These are phyloP conservation scores for Oropetium thomaeum DNA, from an alignment of 176 grass and related monocot species.

Conservation along the genomic window DNA sequence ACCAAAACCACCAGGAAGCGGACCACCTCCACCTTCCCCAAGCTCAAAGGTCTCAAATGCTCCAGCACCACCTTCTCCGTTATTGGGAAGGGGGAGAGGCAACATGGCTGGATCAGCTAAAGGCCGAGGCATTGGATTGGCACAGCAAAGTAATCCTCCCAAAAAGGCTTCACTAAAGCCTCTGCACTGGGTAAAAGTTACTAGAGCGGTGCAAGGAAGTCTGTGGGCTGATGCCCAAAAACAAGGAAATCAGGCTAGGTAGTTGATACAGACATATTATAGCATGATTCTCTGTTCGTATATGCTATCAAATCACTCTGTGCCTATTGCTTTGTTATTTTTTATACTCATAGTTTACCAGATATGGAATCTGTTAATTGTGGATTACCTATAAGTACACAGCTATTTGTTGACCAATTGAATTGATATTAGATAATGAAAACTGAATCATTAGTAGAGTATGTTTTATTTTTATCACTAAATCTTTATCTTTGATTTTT, in stretches of 20 bases:
- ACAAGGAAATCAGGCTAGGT: slow-evolving; percentile 81
- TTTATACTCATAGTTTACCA: slow-evolving; percentile 12
- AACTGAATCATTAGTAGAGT: slow-evolving; percentile 7
- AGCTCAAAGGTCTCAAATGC: slow-evolving; percentile 62
- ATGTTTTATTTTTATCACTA: slow-evolving; percentile 18
- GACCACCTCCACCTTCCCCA: slow-evolving; percentile 47
- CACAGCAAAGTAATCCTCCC: slow-evolving; percentile 50
- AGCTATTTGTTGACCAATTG: slow-evolving; percentile 12
- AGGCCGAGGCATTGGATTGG: slow-evolving; percentile 64
- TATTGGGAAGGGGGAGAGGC: slow-evolving; percentile 58
- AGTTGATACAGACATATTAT: slow-evolving; percentile 26
- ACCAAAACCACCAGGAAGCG: slow-evolving; percentile 44
- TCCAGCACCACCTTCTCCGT: slow-evolving; percentile 51
- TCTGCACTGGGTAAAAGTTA: slow-evolving; percentile 98
- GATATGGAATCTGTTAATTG: slow-evolving; percentile 19
- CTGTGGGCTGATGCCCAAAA: slow-evolving; percentile 98
- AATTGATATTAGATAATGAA: neutral
- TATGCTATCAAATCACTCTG: slow-evolving; percentile 4
- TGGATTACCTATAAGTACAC: slow-evolving; percentile 4
- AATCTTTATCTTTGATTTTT: slow-evolving; percentile 1
- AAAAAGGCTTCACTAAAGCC: slow-evolving; percentile 92
- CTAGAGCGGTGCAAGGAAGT: slow-evolving; percentile 90
- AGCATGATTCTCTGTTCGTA: slow-evolving; percentile 12
- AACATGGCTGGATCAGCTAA: slow-evolving; percentile 42
- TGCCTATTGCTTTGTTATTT: slow-evolving; percentile 14